A percentile compares a stretch with the other conserved stretches of the same genome.
Evolutionary conservation across 108 stramenopile genomes (phyloP).

Genomic region (Aurantiochytrium sp.): DNA sequence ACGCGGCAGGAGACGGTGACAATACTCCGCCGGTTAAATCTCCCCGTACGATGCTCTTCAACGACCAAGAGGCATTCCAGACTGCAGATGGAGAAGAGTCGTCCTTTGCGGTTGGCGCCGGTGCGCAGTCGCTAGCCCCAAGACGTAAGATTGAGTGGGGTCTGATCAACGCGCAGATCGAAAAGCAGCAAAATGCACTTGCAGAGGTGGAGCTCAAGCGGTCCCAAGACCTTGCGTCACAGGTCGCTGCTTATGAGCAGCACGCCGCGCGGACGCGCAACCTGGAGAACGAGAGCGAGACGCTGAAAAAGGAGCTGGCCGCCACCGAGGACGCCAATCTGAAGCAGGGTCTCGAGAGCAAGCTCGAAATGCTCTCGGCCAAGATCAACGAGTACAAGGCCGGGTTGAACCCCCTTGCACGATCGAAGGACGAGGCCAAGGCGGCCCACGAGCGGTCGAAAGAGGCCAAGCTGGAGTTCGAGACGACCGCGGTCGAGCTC

Average conservation of each 20-base stretch:
- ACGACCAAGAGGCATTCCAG: no score
- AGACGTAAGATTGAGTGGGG: not conserved
- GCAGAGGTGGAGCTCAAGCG: not conserved
- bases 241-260: not conserved
- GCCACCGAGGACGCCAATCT: not conserved
- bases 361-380: slow-evolving; percentile 71
- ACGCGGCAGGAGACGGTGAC: no score
- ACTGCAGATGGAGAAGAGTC: no score
- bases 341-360: slow-evolving; percentile 58
- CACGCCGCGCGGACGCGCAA: not conserved
- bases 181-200: not conserved
- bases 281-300: not conserved
- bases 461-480: not conserved
- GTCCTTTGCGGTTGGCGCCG: no score
- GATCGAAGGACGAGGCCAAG: slow-evolving; percentile 70
- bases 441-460: slow-evolving; percentile 69
- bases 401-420: slow-evolving; percentile 43
- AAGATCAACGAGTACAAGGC: slow-evolving; percentile 69
- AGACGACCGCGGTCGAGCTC: not conserved
- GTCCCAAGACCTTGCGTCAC: not conserved
- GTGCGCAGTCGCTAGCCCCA: no score
- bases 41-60: no score
- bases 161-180: not conserved
- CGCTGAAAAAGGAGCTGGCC: not conserved
- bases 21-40: no score